Conservation (phyloP, 2,329 filamentous ascomycete species). For the Ilyonectria destructans region DNA sequence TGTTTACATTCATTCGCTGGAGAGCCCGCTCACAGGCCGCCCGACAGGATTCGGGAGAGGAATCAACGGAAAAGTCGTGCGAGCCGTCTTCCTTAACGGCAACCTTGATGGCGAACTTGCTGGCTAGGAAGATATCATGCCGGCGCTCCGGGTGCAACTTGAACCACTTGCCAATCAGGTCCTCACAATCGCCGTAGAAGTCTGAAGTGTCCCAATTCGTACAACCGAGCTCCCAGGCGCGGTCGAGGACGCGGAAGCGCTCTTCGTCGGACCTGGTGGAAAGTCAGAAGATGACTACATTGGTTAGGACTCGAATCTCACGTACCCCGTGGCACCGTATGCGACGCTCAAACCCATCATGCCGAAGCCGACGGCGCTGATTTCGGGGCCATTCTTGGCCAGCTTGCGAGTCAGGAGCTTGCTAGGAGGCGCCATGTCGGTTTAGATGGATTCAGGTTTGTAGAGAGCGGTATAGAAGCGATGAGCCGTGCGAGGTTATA, state of each 20-base stretch:
- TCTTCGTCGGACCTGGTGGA: conserved; percentile 57
- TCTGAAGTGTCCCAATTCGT: conserved; percentile 65
- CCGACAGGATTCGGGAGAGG: too few relatives aligned
- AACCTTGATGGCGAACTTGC: conserved; percentile 44
- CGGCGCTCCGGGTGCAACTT: conserved; percentile 60
- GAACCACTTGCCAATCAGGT: conserved; percentile 63
- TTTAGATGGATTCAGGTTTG: too few relatives aligned
- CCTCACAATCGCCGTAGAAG: conserved; percentile 62
- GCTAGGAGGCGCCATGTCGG: background rate
- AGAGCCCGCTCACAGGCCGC: too few relatives aligned
- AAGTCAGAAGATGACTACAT: too few relatives aligned
- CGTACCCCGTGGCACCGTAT: conserved; percentile 6
- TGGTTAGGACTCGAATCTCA: too few relatives aligned
- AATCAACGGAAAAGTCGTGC: background rate
- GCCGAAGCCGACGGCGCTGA: conserved; percentile 23
- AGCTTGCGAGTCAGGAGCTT: conserved; percentile 17
- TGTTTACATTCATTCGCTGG: rapidly evolving
- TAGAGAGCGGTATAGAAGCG: too few relatives aligned
- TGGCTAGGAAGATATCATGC: conserved; percentile 62
- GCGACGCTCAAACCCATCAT: conserved; percentile 39
- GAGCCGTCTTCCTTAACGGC: conserved; percentile 18
- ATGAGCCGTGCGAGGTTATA: too few relatives aligned
- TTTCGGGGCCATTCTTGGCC: conserved; percentile 15
- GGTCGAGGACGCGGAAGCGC: conserved; percentile 64
- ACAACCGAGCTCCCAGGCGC: conserved; percentile 62